Base-by-base conservation (phyloP, 148 eudicot species). In the Cornus florida region DNA sequence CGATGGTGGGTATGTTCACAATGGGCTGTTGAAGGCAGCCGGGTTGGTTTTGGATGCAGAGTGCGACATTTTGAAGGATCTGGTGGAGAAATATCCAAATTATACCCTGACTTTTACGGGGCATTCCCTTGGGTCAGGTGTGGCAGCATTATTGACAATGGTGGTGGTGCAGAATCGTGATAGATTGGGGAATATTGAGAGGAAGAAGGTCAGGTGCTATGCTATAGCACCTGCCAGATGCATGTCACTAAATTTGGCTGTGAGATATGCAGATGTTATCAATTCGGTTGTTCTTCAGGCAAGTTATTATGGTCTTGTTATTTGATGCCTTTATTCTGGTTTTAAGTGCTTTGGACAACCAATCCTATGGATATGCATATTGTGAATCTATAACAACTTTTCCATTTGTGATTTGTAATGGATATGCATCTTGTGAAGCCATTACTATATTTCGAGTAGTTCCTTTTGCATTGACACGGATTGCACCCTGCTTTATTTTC, bases 141-240 rank as follows among this genome's bases (percentile, higher is more conserved):
- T 96, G 78, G 97, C 98, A 2, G 87, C 98, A 6, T 85, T 94
- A 69, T 69, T 96, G 81, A 83, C 99, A 8, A 83, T 94, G 91
- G 88, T 90, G 81, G 94, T 91, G 77, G 93, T 89, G 74, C 90
- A 89, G 48, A 89, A 92, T 79, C 87, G 80, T 11, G 92, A 88
- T 28, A 85, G 78, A 75, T 75, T 96, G 79, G 97, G 95, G 57
- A 85, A 87, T 70, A 87, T 94, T 74, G 91, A 91, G 19, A 86
- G 98, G 84, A 90, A 87, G 75, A 94, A 91, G 85, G 82, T 96
- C 59, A 92, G 98, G 83, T 88, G 97, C 75, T 97, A 78, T 85
- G 97, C 99, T 70, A 92, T 97, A 81, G 98, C 99, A 48, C 99
- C 99, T 22, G 95, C 99, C 32, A 87, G 99, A 79, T 92, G 99